Percentiles rank a stretch among this genome's conserved stretches.
Conservation (phyloP, 352 stramenopile genomes). For the Globisporangium heterothallicum region DNA sequence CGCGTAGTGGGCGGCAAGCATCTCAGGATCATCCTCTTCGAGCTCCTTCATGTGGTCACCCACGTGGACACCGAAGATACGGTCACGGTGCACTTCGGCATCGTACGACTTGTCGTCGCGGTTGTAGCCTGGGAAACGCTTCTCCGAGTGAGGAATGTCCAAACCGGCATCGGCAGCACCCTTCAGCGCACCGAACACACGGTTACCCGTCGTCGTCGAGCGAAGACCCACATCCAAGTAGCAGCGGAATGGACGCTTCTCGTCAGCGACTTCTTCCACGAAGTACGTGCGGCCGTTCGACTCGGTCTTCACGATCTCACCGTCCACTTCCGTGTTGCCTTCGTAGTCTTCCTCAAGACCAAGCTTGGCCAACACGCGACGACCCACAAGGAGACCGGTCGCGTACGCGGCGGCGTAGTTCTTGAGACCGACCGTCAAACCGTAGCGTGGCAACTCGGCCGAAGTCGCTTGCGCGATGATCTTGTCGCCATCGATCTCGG, state of each 20-base stretch:
- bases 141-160: slow-evolving; percentile 98
- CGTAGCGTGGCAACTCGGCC: slow-evolving; percentile 96
- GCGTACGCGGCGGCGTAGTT: slow-evolving; percentile 99
- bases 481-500: slow-evolving; percentile 98
- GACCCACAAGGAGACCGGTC: slow-evolving; percentile 93
- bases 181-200: slow-evolving; percentile 99
- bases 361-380: slow-evolving; percentile 96
- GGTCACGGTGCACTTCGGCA: slow-evolving; percentile 95
- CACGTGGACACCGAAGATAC: slow-evolving; percentile 98
- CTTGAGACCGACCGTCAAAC: slow-evolving; percentile 96
- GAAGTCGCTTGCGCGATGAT: slow-evolving; percentile 93
- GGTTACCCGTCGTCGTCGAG: slow-evolving; percentile 96
- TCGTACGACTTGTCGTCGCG: slow-evolving; percentile 98
- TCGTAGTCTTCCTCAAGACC: slow-evolving; percentile 98
- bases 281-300: slow-evolving; percentile 97
- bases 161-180: slow-evolving; percentile 97
- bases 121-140: slow-evolving; percentile 99
- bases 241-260: slow-evolving; percentile 96
- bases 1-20: slow-evolving; percentile 96
- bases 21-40: slow-evolving; percentile 98
- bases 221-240: slow-evolving; percentile 97
- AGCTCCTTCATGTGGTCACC: slow-evolving; percentile 99
- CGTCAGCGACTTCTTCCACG: slow-evolving; percentile 98
- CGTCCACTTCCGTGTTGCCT: slow-evolving; percentile 95
- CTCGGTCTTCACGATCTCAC: slow-evolving; percentile 93